Evolutionary conservation across 176 grass and related monocot genomes (phyloP).

Genomic region (Leersia perrieri): DNA sequence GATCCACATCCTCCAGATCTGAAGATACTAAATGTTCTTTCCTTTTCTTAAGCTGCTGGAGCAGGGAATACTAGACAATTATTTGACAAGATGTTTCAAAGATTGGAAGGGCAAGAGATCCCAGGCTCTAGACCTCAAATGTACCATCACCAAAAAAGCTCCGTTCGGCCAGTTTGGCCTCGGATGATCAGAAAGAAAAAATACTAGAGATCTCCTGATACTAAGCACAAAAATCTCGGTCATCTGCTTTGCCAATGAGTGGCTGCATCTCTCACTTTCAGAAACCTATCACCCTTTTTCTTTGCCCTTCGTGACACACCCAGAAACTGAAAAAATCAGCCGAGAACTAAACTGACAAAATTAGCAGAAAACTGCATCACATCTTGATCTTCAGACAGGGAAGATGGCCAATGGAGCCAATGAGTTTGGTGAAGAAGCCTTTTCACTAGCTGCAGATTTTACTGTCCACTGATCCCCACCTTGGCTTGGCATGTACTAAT

Average conservation of each 20-base stretch:
- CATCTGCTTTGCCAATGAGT: not conserved
- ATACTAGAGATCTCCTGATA: conserved; percentile 15
- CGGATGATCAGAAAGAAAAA: not conserved
- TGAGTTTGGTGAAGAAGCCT: conserved; percentile 28
- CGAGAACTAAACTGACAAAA: too few species aligned
- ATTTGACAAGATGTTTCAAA: conserved; percentile 41
- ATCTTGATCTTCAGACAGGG: not conserved
- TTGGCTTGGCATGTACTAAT: conserved; percentile 43
- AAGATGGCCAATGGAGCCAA: conserved; percentile 24
- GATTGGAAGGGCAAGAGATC: conserved; percentile 29
- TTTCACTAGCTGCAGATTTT: conserved; percentile 27
- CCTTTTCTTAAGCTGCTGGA: not conserved
- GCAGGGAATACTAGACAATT: conserved; percentile 34
- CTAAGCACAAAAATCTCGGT: not conserved
- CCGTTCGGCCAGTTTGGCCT: not conserved
- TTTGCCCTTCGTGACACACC: not conserved
- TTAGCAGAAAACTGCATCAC: not conserved
- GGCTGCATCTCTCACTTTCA: not conserved
- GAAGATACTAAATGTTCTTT: not conserved
- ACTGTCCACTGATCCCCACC: conserved; percentile 29
- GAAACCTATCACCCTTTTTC: not conserved
- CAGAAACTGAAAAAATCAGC: not conserved
- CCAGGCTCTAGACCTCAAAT: conserved; percentile 23
- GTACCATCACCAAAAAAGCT: conserved; percentile 13
- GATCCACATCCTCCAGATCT: conserved; percentile 35